Conservation (phyloP, 2,329 filamentous ascomycete species). For the Polychaeton citri region DNA sequence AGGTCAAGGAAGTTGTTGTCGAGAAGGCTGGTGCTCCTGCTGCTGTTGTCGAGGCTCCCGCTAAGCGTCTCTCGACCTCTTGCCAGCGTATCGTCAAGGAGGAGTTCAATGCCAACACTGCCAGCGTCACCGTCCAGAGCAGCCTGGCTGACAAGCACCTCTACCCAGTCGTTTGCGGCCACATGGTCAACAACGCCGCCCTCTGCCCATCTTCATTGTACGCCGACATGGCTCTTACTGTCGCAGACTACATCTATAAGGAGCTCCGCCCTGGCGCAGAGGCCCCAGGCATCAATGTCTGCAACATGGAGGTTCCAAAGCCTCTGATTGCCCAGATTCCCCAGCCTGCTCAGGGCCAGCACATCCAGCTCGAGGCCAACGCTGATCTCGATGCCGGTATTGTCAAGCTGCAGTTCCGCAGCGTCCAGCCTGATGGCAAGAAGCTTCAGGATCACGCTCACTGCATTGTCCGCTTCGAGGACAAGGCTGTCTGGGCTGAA, state of each 20-base stretch:
- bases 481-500: slow-evolving; percentile 45
- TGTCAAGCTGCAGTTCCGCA: slow-evolving; percentile 43
- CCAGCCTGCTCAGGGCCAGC: slow-evolving; percentile 38
- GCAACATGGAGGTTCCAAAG: slow-evolving; percentile 55
- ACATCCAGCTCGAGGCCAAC: slow-evolving; percentile 48
- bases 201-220: slow-evolving; percentile 53
- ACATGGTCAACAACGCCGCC: slow-evolving; percentile 53
- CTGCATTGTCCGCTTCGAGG: slow-evolving; percentile 49
- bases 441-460: slow-evolving; percentile 47
- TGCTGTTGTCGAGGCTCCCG: slow-evolving; percentile 30
- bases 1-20: slow-evolving; percentile 23
- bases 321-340: slow-evolving; percentile 48
- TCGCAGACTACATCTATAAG: slow-evolving; percentile 55
- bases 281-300: slow-evolving; percentile 49
- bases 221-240: slow-evolving; percentile 51
- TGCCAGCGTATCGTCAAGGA: slow-evolving; percentile 53
- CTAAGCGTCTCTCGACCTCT: slow-evolving; percentile 46
- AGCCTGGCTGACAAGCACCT: slow-evolving; percentile 52
- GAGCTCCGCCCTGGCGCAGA: slow-evolving; percentile 44
- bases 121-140: slow-evolving; percentile 49
- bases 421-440: slow-evolving; percentile 46
- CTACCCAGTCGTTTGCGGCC: slow-evolving; percentile 48
- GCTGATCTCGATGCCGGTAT: slow-evolving; percentile 43
- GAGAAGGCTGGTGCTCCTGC: slow-evolving; percentile 20
- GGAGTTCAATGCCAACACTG: slow-evolving; percentile 46